These are phyloP conservation scores for Oryza coarctata DNA, from an alignment of 176 grass and related monocot genomes.

Conservation along the genomic window DNA sequence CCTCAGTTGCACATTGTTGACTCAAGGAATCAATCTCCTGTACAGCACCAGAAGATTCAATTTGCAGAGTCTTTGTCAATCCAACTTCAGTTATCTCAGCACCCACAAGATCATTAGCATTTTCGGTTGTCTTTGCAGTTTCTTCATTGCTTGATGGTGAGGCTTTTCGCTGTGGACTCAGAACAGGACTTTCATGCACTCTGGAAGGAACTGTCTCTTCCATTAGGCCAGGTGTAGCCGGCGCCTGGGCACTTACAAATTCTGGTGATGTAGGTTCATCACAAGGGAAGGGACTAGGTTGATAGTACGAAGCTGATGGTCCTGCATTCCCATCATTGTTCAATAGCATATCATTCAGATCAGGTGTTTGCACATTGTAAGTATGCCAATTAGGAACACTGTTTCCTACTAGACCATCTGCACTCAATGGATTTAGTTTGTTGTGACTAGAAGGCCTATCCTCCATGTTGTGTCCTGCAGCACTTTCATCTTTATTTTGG, in stretches of 20 bases:
- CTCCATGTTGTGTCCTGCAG: slow-evolving; percentile 53
- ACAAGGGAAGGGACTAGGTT: slow-evolving; percentile 47
- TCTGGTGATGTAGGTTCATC: slow-evolving; percentile 58
- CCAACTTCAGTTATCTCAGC: slow-evolving; percentile 19
- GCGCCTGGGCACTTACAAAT: slow-evolving; percentile 72
- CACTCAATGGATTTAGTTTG: slow-evolving; percentile 27
- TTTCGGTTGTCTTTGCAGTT: slow-evolving; percentile 35
- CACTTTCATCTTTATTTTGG: slow-evolving; percentile 49
- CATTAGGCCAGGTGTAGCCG: slow-evolving; percentile 83
- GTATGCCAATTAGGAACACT: slow-evolving; percentile 57
- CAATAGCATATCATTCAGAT: slow-evolving; percentile 89
- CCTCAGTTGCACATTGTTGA: slow-evolving; percentile 15
- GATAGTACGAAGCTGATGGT: slow-evolving; percentile 52
- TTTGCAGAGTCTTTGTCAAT: slow-evolving; percentile 27
- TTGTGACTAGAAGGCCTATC: slow-evolving; percentile 36
- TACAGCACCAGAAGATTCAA: slow-evolving; percentile 42
- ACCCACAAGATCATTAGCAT: slow-evolving; percentile 42
- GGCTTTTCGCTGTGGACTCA: slow-evolving; percentile 65
- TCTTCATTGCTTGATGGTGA: slow-evolving; percentile 70
- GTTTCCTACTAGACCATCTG: slow-evolving; percentile 36
- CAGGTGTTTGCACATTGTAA: slow-evolving; percentile 87
- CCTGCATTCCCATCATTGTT: slow-evolving; percentile 59
- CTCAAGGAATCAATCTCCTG: slow-evolving; percentile 25
- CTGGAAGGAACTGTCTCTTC: slow-evolving; percentile 80
- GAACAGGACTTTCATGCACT: slow-evolving; percentile 69